phyloP scores from a whole-genome alignment of 2,329 filamentous ascomycete genomes.

The Calonectria fujianensis region DNA sequence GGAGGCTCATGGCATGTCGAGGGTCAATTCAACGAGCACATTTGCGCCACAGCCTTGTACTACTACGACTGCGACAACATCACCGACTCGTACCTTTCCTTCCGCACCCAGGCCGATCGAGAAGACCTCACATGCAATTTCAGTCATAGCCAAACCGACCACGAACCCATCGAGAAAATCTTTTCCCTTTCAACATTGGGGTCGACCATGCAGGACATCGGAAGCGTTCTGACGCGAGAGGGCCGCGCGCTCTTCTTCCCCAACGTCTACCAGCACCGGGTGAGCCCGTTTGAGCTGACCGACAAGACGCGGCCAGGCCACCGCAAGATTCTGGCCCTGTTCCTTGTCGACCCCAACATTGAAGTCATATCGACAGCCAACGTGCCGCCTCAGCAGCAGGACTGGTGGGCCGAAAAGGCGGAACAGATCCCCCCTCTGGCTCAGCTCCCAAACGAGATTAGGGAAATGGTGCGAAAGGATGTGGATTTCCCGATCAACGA shows the following conservation, averaged over 20 bases:
- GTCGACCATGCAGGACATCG: conserved; percentile 62
- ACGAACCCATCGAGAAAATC: conserved; percentile 59
- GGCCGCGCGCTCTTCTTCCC: conserved; percentile 74
- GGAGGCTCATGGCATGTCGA: conserved; percentile 75
- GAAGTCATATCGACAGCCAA: conserved; percentile 66
- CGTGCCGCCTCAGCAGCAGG: conserved; percentile 64
- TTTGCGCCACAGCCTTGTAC: conserved; percentile 78
- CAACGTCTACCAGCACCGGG: conserved; percentile 71
- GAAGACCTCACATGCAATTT: conserved; percentile 45
- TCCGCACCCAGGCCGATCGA: conserved; percentile 65
- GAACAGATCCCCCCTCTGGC: background rate
- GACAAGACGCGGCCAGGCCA: conserved; percentile 74
- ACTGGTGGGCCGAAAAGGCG: conserved; percentile 59
- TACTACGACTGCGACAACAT: conserved; percentile 79
- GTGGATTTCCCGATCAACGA: conserved; percentile 50
- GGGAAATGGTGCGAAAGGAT: conserved; percentile 45
- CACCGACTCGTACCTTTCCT: conserved; percentile 69
- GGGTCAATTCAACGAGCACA: conserved; percentile 77
- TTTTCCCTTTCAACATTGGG: conserved; percentile 57
- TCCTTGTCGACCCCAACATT: conserved; percentile 74
- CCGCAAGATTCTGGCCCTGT: conserved; percentile 76
- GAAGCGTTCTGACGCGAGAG: conserved; percentile 66
- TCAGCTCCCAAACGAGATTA: conserved; percentile 50
- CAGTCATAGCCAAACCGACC: conserved; percentile 54
- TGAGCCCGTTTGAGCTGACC: conserved; percentile 69